Conservation (phyloP, 306 rosid genomes). For the Fagus sylvatica region DNA sequence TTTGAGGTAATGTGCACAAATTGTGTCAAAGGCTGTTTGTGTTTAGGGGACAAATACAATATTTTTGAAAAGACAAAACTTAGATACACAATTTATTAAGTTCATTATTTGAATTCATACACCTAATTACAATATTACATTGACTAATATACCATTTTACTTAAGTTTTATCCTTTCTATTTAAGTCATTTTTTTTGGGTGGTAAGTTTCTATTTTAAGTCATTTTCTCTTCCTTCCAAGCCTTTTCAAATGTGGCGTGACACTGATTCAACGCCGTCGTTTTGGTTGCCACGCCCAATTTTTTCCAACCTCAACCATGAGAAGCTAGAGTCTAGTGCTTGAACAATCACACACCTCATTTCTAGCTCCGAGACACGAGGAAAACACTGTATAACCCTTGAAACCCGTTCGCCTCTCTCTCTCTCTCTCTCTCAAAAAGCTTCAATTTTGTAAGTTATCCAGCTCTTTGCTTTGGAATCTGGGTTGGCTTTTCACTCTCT, state of each 20-base stretch:
- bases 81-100: too few relatives aligned
- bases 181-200: too few relatives aligned
- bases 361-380: conserved; percentile 31
- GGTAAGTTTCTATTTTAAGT: too few relatives aligned
- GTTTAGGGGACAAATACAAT: too few relatives aligned
- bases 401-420: conserved; percentile 1
- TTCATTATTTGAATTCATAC: too few relatives aligned
- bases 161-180: too few relatives aligned
- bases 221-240: neutral
- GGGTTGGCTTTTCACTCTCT: conserved; percentile 28
- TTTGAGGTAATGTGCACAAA: too few relatives aligned
- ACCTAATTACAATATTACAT: too few relatives aligned
- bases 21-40: too few relatives aligned
- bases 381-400: conserved; percentile 1
- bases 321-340: neutral
- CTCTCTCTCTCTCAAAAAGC: conserved; percentile 3
- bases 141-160: too few relatives aligned
- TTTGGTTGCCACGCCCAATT: neutral
- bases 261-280: conserved; percentile 16
- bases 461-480: conserved; percentile 13
- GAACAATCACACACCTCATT: conserved; percentile 15
- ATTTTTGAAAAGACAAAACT: too few relatives aligned
- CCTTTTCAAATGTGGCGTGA: neutral
- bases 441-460: conserved; percentile 15
- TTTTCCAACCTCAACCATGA: neutral